Conservation (phyloP, 2,329 filamentous ascomycete species). For the Pseudogymnoascus verrucosus region DNA sequence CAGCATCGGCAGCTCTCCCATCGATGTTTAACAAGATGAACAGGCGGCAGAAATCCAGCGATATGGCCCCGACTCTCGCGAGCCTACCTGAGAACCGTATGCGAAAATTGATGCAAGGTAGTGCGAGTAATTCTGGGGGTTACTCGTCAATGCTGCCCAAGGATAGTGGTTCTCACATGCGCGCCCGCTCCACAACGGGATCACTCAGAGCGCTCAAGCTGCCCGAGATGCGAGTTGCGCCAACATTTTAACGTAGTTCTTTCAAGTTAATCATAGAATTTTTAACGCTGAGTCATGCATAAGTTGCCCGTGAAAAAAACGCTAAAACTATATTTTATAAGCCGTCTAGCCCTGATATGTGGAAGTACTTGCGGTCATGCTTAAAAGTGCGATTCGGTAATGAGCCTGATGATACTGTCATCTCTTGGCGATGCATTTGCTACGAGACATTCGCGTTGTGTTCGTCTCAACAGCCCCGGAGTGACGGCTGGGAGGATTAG, state of each 20-base stretch:
- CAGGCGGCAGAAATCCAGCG: slow-evolving; percentile 11
- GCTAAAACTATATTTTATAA: not conserved
- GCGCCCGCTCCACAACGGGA: slow-evolving; percentile 13
- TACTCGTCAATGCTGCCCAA: not conserved
- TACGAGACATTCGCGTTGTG: too few species aligned
- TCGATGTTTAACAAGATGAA: slow-evolving; percentile 17
- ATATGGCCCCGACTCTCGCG: not conserved
- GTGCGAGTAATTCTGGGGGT: not conserved
- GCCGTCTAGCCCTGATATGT: too few species aligned
- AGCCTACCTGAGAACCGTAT: slow-evolving; percentile 6
- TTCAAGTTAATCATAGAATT: not conserved
- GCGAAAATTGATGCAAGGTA: not conserved
- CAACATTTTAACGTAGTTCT: slow-evolving; percentile 13
- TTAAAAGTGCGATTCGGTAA: too few species aligned
- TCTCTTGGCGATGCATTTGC: too few species aligned
- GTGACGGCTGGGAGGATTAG: too few species aligned
- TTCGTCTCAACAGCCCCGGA: too few species aligned
- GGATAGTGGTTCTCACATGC: slow-evolving; percentile 1
- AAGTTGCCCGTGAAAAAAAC: not conserved
- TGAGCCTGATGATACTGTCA: too few species aligned
- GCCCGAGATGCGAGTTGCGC: slow-evolving; percentile 14
- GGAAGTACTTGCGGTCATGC: too few species aligned
- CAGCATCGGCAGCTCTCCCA: slow-evolving; percentile 11
- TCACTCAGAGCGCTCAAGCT: slow-evolving; percentile 14
- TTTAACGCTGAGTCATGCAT: not conserved